These are phyloP conservation scores for Nicotiana otophora DNA, from an alignment of 257 asterid genomes.

Conservation along the genomic window DNA sequence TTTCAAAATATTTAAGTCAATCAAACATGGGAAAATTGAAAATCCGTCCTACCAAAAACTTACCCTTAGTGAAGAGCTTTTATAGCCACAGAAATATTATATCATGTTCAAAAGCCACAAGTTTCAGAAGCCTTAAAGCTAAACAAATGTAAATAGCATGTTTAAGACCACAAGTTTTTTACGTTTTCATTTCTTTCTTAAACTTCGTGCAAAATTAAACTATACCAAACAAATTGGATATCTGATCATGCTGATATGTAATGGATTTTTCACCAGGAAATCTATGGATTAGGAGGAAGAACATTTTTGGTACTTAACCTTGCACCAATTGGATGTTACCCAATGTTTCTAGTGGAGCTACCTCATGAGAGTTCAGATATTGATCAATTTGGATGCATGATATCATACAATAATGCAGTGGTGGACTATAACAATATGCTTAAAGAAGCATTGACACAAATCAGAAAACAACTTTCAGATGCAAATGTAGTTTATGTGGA, in stretches of 20 bases:
- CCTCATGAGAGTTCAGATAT: slow-evolving; percentile 52
- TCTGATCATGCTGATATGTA: neutral
- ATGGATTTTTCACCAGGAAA: slow-evolving; percentile 31
- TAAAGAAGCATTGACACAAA: slow-evolving; percentile 39
- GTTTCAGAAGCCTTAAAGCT: too few relatives aligned
- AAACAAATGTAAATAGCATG: too few relatives aligned
- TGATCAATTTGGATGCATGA: slow-evolving; percentile 58
- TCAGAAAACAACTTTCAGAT: slow-evolving; percentile 37
- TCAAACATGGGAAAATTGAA: too few relatives aligned
- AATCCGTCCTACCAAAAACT: too few relatives aligned
- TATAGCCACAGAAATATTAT: too few relatives aligned
- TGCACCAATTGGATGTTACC: slow-evolving; percentile 65
- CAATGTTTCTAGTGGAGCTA: slow-evolving; percentile 34
- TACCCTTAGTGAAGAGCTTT: too few relatives aligned
- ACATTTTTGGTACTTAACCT: slow-evolving; percentile 53
- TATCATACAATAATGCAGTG: slow-evolving; percentile 55
- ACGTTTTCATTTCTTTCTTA: too few relatives aligned
- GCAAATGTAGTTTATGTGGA: slow-evolving; percentile 61
- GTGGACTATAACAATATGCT: slow-evolving; percentile 58
- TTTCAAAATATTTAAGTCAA: too few relatives aligned
- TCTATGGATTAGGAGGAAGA: slow-evolving; percentile 51
- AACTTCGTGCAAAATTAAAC: too few relatives aligned
- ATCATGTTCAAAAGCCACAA: too few relatives aligned
- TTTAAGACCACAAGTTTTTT: too few relatives aligned
- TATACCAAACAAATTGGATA: neutral